These are phyloP conservation scores for Trichoderma harzianum DNA, from an alignment of 2,329 filamentous ascomycete genomes.

Conservation along the genomic window DNA sequence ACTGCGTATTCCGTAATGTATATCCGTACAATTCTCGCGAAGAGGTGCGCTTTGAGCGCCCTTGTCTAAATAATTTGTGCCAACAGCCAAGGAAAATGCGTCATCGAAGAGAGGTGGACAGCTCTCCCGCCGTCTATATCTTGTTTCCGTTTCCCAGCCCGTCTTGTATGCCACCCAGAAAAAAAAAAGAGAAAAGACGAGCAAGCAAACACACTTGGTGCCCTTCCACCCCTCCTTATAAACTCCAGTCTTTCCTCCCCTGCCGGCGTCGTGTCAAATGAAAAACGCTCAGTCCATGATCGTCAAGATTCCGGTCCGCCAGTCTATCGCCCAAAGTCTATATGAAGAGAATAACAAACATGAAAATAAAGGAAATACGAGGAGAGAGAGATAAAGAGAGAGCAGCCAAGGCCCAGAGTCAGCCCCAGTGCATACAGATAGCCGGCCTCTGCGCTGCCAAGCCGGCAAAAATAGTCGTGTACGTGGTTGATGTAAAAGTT, in stretches of 20 bases:
- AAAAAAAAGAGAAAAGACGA: not conserved
- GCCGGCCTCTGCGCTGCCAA: not conserved
- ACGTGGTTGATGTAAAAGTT: not conserved
- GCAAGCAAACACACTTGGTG: slow-evolving; percentile 13
- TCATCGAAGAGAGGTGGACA: slow-evolving; percentile 13
- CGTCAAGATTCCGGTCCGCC: slow-evolving; percentile 17
- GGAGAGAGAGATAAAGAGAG: not conserved
- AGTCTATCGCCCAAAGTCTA: slow-evolving; percentile 20
- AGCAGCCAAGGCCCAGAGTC: not conserved
- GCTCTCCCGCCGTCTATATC: slow-evolving; percentile 12
- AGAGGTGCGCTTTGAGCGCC: slow-evolving; percentile 6
- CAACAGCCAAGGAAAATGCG: slow-evolving; percentile 10
- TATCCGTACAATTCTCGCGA: slow-evolving; percentile 14
- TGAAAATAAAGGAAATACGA: not conserved
- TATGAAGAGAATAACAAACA: not conserved
- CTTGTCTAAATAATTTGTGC: slow-evolving; percentile 13
- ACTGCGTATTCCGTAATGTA: not conserved
- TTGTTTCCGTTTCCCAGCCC: slow-evolving; percentile 11
- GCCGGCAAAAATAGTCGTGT: slow-evolving; percentile 2
- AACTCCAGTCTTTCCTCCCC: slow-evolving; percentile 18
- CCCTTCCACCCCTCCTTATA: not conserved
- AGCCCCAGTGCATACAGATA: not conserved
- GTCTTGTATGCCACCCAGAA: not conserved
- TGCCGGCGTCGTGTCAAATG: slow-evolving; percentile 1
- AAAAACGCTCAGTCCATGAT: slow-evolving; percentile 18